Conservation (phyloP, 441 rosid genomes). For the Euphorbia celastroides region DNA sequence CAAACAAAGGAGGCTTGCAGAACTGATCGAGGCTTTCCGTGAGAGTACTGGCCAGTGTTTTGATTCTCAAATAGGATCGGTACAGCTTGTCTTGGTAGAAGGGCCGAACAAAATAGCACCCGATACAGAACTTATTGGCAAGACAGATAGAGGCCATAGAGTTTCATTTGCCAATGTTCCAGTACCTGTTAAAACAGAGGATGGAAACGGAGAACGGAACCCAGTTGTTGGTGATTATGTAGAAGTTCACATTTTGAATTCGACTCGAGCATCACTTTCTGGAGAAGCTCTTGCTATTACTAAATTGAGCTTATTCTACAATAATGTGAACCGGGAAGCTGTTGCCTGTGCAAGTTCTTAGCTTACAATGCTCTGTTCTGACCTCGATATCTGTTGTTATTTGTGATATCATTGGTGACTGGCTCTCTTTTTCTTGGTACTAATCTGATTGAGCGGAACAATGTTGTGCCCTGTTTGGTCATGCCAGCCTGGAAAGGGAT, state of each 20-base stretch:
- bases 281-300: slow-evolving; percentile 76
- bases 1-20: slow-evolving; percentile 79
- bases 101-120: slow-evolving; percentile 93
- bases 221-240: slow-evolving; percentile 72
- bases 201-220: slow-evolving; percentile 26
- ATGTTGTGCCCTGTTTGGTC: neutral
- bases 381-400: too few relatives aligned
- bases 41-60: slow-evolving; percentile 71
- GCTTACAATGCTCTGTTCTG: neutral
- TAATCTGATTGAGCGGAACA: neutral
- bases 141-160: slow-evolving; percentile 78
- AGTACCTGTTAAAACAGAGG: slow-evolving; percentile 30
- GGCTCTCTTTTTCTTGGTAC: neutral
- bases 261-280: slow-evolving; percentile 61
- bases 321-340: slow-evolving; percentile 29
- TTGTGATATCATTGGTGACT: neutral
- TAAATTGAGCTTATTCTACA: slow-evolving; percentile 55
- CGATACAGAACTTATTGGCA: slow-evolving; percentile 75
- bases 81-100: slow-evolving; percentile 76
- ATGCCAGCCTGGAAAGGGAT: neutral
- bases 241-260: slow-evolving; percentile 60
- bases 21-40: slow-evolving; percentile 70
- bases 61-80: slow-evolving; percentile 63
- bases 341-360: slow-evolving; percentile 38
- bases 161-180: slow-evolving; percentile 53